These are phyloP conservation scores for Pyricularia pennisetigena DNA, from an alignment of 2,329 filamentous ascomycete species.

Conservation along the genomic window DNA sequence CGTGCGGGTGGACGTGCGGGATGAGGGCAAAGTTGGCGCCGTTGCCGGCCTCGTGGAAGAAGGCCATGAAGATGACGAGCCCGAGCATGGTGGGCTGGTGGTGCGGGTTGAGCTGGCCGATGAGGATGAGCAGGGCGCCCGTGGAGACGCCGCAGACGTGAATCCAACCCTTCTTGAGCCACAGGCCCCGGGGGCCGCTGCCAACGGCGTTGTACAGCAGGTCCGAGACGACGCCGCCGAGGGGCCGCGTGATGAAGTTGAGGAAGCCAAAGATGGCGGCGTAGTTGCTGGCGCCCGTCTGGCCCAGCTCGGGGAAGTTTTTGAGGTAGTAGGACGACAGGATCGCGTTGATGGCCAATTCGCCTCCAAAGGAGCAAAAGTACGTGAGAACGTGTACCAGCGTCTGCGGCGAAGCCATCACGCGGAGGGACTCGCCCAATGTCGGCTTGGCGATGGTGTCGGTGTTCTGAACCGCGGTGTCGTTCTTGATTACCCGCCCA, in stretches of 20 bases:
- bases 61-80: constrained; percentile 64
- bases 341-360: constrained; percentile 52
- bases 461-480: not conserved
- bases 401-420: constrained; percentile 44
- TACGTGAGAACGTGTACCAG: constrained; percentile 47
- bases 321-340: constrained; percentile 49
- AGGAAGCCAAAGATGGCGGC: constrained; percentile 68
- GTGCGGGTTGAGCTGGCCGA: constrained; percentile 55
- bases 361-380: constrained; percentile 52
- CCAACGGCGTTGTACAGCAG: constrained; percentile 30
- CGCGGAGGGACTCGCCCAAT: constrained; percentile 31
- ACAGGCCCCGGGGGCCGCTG: constrained; percentile 20
- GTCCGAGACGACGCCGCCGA: constrained; percentile 51
- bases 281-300: constrained; percentile 49
- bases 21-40: constrained; percentile 81
- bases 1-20: constrained; percentile 73
- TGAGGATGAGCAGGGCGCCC: constrained; percentile 50
- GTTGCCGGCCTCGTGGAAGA: constrained; percentile 79
- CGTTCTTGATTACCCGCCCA: constrained; percentile 31
- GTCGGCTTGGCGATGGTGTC: constrained; percentile 38
- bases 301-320: constrained; percentile 47
- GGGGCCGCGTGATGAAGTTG: constrained; percentile 57
- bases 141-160: constrained; percentile 50
- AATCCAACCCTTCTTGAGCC: constrained; percentile 47
- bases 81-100: constrained; percentile 59